A percentile compares a stretch with the other conserved stretches of the same genome.
These are phyloP conservation scores for Phytopythium aichiense DNA, from an alignment of 352 stramenopile genomes.

Conservation along the genomic window DNA sequence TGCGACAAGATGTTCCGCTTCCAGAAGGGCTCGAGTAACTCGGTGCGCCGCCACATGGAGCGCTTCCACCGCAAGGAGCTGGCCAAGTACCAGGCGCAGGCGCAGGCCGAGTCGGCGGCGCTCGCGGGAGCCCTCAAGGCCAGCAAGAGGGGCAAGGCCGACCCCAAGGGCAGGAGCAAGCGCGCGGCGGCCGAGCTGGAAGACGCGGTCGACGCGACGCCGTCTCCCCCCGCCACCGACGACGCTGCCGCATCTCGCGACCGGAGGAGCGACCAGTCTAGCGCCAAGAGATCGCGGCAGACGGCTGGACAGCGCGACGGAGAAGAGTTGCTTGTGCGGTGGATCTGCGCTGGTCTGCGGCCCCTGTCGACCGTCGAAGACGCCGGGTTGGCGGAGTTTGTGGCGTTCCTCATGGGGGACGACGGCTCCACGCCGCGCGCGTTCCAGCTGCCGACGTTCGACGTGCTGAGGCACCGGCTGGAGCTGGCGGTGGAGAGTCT, in stretches of 20 bases:
- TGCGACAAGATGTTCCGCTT: constrained; percentile 49
- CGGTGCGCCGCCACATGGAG: constrained; percentile 54
- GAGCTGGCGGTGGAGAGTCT: constrained; percentile 31
- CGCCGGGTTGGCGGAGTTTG: constrained; percentile 24
- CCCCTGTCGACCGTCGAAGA: constrained; percentile 31
- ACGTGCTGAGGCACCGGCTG: constrained; percentile 25
- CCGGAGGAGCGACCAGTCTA: background rate
- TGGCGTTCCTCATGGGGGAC: constrained; percentile 14
- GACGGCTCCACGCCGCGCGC: background rate
- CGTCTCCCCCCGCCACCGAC: background rate
- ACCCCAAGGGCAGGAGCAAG: background rate
- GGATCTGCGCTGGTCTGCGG: constrained; percentile 31
- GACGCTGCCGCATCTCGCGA: background rate
- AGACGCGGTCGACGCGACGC: background rate
- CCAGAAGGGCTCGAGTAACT: constrained; percentile 55
- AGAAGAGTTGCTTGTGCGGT: constrained; percentile 31
- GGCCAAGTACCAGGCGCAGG: constrained; percentile 19
- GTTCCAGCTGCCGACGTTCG: constrained; percentile 21
- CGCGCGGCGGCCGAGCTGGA: background rate
- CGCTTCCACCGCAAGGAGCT: constrained; percentile 47
- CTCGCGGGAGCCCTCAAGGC: background rate
- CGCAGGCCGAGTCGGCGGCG: constrained; percentile 13
- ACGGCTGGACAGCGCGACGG: constrained; percentile 21
- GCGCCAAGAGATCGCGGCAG: constrained; percentile 2
- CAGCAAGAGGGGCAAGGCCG: background rate